Base-by-base conservation (phyloP, 1,139 yeast species). In the Wickerhamomyces sp. region DNA sequence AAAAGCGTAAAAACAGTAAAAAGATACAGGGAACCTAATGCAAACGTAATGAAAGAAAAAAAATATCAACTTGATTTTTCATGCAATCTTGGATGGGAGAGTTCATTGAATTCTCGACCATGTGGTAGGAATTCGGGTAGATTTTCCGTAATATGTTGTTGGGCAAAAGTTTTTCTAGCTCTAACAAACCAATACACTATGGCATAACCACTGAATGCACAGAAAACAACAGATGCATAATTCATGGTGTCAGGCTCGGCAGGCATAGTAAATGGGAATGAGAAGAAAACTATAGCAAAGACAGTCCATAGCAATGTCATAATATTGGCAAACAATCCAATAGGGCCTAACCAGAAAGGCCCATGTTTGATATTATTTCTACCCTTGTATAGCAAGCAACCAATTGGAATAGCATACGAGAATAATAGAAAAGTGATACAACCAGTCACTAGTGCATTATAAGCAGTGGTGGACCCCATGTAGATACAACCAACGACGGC, bases 261-360 rank as follows among this genome's bases (percentile, higher is more conserved):
- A 2, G 90, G 90, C 71, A 77, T 71, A 36, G 64, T 64, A 32
- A 78, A 68, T 36, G 92, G 92, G 64, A 83, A 79, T 27, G 83
- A 75, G 62, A 78, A 80, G 59, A 82, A 74, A 6, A 79, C 78
- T 38, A 76, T 56, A 14, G 82, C 77, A 54, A 81, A 81, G 3
- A 63, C 47, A 12, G 82, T 72, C 88, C 87, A 81, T 12, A 60
- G 53, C 27, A 81, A 59, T 16, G 81, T 67, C 28, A 81, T 60
- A 29, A 75, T 58, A 58, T 81, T 81, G 42, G 79, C 67, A 45
- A 76, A 58, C 3, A 68, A 53, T 24, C 92, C 90, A 46, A 77
- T 41, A 44, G 70, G 68, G 14, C 89, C 89, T 37, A 76, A 52
- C 84, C 85, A 78, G 56, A 79, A 78, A 27, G 88, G 86, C 29